Evolutionary conservation across 352 stramenopile genomes (phyloP).

Genomic region (Phytophthora citricola): DNA sequence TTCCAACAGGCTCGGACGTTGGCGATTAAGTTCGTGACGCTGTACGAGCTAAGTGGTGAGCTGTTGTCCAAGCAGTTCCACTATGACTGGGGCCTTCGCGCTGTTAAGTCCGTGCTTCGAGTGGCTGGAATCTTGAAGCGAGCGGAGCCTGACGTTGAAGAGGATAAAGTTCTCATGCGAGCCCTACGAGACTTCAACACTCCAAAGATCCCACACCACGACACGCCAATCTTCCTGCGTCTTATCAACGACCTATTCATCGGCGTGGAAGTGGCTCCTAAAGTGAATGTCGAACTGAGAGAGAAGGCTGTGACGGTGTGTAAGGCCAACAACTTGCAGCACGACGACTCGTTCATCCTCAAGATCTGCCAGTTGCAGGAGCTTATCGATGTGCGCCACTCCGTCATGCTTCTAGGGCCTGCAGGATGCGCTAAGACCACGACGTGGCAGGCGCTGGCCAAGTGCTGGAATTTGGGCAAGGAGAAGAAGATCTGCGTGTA

Average conservation of each 20-base stretch:
- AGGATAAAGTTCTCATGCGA: conserved; percentile 90
- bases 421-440: conserved; percentile 88
- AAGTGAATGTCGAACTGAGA: conserved; percentile 94
- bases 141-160: conserved; percentile 80
- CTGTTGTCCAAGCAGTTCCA: conserved; percentile 93
- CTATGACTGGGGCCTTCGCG: conserved; percentile 91
- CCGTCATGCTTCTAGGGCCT: conserved; percentile 85
- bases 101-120: conserved; percentile 90
- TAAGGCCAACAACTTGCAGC: conserved; percentile 88
- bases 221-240: conserved; percentile 89
- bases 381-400: conserved; percentile 89
- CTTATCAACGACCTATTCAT: conserved; percentile 92
- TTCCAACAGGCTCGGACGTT: conserved; percentile 89
- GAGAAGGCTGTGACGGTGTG: conserved; percentile 93
- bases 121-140: conserved; percentile 88
- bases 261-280: conserved; percentile 93
- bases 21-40: conserved; percentile 93
- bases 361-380: conserved; percentile 90
- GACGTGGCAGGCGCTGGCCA: conserved; percentile 85
- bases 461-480: conserved; percentile 89
- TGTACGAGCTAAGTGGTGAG: conserved; percentile 88
- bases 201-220: conserved; percentile 87
- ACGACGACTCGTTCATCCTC: conserved; percentile 87
- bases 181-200: conserved; percentile 89
- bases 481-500: conserved; percentile 92